These are phyloP conservation scores for Cicer arietinum DNA, from an alignment of 306 rosid species.

Conservation along the genomic window DNA sequence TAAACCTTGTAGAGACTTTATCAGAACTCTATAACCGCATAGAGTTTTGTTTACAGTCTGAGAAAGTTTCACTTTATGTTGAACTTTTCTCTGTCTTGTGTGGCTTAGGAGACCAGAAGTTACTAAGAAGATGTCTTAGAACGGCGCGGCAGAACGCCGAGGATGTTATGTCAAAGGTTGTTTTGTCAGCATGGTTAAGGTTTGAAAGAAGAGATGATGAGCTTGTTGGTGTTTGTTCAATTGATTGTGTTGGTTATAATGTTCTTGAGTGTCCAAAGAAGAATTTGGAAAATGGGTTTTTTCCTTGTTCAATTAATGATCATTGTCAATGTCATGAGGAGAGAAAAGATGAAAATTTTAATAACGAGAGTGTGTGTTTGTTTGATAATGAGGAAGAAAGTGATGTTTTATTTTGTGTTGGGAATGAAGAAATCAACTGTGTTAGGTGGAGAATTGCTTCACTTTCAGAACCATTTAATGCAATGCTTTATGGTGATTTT, in stretches of 20 bases:
- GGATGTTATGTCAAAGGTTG: constrained; percentile 72
- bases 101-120: constrained; percentile 66
- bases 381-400: constrained; percentile 47
- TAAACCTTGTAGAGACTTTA: constrained; percentile 59
- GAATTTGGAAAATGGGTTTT: constrained; percentile 62
- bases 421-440: constrained; percentile 62
- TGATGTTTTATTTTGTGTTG: constrained; percentile 68
- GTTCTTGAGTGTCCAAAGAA: constrained; percentile 76
- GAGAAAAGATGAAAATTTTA: constrained; percentile 38
- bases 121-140: constrained; percentile 70
- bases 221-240: constrained; percentile 57
- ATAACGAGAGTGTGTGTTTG: constrained; percentile 37
- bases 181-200: constrained; percentile 77
- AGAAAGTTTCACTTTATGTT: constrained; percentile 54
- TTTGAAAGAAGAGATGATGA: constrained; percentile 86
- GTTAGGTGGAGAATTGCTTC: constrained; percentile 60
- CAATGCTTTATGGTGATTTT: constrained; percentile 79
- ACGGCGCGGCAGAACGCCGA: constrained; percentile 65
- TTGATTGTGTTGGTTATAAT: constrained; percentile 70
- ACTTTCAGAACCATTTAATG: constrained; percentile 68
- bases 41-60: constrained; percentile 55
- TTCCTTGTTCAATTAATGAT: constrained; percentile 47
- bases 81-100: constrained; percentile 69
- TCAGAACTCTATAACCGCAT: constrained; percentile 62
- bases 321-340: constrained; percentile 59